These are phyloP conservation scores for Teratosphaeria nubilosa DNA, from an alignment of 2,329 filamentous ascomycete genomes.

Conservation along the genomic window DNA sequence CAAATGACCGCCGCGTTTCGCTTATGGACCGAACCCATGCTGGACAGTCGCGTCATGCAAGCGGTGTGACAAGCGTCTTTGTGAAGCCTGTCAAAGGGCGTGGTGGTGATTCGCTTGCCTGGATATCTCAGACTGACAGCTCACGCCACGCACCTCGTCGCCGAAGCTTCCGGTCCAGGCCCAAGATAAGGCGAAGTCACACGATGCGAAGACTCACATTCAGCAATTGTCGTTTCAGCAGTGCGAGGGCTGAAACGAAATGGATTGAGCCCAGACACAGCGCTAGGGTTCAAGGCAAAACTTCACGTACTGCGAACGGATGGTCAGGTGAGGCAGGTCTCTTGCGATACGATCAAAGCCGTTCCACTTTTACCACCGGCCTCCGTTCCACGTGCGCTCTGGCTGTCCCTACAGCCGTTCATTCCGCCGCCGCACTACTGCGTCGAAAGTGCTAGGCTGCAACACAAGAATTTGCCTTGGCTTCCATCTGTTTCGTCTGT, in stretches of 20 bases:
- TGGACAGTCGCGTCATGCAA: background rate
- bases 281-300: background rate
- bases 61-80: background rate
- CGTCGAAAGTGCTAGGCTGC: background rate
- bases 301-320: too few relatives aligned
- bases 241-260: background rate
- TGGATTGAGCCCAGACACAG: background rate
- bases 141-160: background rate
- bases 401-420: background rate
- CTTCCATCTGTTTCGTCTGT: background rate
- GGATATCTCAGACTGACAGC: background rate
- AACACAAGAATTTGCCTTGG: background rate
- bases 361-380: too few relatives aligned
- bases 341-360: too few relatives aligned
- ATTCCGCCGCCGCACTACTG: background rate
- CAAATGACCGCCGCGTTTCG: background rate
- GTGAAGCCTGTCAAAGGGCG: background rate
- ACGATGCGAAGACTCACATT: background rate
- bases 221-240: background rate
- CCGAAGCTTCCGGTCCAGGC: background rate
- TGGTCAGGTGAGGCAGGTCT: too few relatives aligned
- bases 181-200: background rate
- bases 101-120: background rate
- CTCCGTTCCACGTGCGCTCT: background rate
- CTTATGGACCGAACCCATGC: background rate